Conservation (phyloP, 108 stramenopile species). For the Aurantiochytrium sp. region DNA sequence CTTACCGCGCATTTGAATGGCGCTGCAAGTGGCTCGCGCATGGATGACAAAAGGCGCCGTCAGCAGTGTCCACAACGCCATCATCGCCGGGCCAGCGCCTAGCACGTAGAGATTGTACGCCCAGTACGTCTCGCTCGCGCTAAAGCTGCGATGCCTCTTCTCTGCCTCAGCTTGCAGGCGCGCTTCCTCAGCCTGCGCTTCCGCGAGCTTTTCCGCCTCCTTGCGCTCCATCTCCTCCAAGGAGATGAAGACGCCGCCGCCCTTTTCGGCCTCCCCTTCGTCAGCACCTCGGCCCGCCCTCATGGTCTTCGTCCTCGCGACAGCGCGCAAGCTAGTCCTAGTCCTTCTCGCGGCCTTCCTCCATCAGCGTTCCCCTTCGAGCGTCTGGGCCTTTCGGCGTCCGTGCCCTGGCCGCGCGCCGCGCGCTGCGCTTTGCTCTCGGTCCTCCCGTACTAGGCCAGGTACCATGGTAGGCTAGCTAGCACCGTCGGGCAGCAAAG, state of each 20-base stretch:
- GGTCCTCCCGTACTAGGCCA: too few relatives aligned
- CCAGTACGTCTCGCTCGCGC: background rate
- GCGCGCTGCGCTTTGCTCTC: too few relatives aligned
- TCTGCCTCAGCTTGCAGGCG: background rate
- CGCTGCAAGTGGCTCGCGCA: background rate
- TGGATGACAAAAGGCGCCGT: background rate
- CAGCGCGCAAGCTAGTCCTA: too few relatives aligned
- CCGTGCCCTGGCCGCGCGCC: too few relatives aligned
- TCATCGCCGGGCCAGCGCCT: background rate
- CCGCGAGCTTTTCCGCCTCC: conserved; percentile 3
- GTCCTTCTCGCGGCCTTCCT: too few relatives aligned
- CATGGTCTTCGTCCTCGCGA: background rate
- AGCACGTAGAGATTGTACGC: conserved; percentile 26
- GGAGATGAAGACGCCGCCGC: background rate
- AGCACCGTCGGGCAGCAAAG: too few relatives aligned
- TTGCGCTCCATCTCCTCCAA: conserved; percentile 5
- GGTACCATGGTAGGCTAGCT: too few relatives aligned
- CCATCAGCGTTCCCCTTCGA: too few relatives aligned
- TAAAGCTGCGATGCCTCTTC: background rate
- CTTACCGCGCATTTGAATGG: too few relatives aligned
- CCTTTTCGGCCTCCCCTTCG: background rate
- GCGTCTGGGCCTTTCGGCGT: too few relatives aligned
- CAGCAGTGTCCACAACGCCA: background rate
- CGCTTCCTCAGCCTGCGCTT: background rate
- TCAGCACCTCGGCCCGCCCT: background rate